These are phyloP conservation scores for Mucor racemosus DNA, from an alignment of 371 early-diverging fungal species.

Conservation along the genomic window DNA sequence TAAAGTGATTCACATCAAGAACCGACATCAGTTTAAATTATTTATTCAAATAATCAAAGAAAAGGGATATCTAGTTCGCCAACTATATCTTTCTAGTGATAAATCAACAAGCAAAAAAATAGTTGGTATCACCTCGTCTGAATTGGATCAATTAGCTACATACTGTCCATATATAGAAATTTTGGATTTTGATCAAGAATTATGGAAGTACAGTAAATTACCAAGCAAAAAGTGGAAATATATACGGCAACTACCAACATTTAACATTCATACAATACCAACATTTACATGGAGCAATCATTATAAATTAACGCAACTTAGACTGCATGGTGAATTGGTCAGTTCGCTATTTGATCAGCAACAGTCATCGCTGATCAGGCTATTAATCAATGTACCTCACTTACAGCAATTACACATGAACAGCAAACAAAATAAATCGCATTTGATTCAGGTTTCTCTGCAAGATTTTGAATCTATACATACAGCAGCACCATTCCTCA, in stretches of 20 bases:
- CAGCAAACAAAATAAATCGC: conserved; percentile 12
- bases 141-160: conserved; percentile 15
- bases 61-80: conserved; percentile 4
- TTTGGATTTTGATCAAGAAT: conserved; percentile 14
- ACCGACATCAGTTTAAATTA: conserved; percentile 3
- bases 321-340: conserved; percentile 6
- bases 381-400: background rate
- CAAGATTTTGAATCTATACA: conserved; percentile 6
- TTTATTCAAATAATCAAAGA: background rate
- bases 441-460: background rate
- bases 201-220: conserved; percentile 15
- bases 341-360: background rate
- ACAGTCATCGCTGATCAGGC: background rate
- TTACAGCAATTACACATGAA: background rate
- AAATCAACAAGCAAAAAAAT: background rate
- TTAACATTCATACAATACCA: background rate
- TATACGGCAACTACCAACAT: background rate
- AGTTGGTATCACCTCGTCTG: conserved; percentile 14
- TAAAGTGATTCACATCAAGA: conserved; percentile 2
- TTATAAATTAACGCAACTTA: background rate
- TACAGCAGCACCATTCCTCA: background rate
- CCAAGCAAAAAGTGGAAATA: background rate
- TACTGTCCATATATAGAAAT: conserved; percentile 17
- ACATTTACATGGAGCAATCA: background rate
- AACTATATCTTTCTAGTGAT: background rate